Conservation (phyloP, 2,329 filamentous ascomycete genomes). For the Ascochyta viciae-villosae region DNA sequence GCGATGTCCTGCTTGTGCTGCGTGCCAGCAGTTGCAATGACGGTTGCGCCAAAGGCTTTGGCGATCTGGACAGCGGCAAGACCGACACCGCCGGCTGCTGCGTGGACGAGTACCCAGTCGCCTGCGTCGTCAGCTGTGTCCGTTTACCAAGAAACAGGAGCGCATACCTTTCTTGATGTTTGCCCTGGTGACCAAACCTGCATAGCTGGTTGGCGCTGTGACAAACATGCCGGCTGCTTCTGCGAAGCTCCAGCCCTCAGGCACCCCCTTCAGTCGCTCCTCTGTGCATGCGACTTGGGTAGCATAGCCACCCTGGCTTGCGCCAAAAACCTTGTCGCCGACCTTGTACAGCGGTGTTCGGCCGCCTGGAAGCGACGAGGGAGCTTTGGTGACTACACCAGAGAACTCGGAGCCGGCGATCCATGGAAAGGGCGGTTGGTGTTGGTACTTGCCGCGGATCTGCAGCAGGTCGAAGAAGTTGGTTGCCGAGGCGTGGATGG, state of each 20-base stretch:
- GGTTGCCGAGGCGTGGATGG: constrained; percentile 83
- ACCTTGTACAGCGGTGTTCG: constrained; percentile 69
- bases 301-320: constrained; percentile 84
- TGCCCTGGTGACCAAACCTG: constrained; percentile 79
- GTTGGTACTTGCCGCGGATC: constrained; percentile 93
- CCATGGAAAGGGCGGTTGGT: constrained; percentile 89
- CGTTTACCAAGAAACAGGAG: no score
- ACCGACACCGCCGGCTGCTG: constrained; percentile 90
- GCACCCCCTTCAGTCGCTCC: constrained; percentile 73
- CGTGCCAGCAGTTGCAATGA: constrained; percentile 90
- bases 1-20: constrained; percentile 82
- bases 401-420: constrained; percentile 86
- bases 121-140: constrained; percentile 52
- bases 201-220: constrained; percentile 89
- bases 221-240: constrained; percentile 91
- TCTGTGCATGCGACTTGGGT: constrained; percentile 75
- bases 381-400: constrained; percentile 74
- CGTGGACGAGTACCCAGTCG: constrained; percentile 89
- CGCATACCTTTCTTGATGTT: constrained; percentile 66
- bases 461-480: constrained; percentile 99
- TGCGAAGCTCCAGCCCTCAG: constrained; percentile 79
- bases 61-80: constrained; percentile 92
- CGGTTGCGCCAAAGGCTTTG: constrained; percentile 87
- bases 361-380: constrained; percentile 56
- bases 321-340: constrained; percentile 87